These are phyloP conservation scores for Aspergillus cavernicola DNA, from an alignment of 495 filamentous ascomycete species.

Conservation along the genomic window DNA sequence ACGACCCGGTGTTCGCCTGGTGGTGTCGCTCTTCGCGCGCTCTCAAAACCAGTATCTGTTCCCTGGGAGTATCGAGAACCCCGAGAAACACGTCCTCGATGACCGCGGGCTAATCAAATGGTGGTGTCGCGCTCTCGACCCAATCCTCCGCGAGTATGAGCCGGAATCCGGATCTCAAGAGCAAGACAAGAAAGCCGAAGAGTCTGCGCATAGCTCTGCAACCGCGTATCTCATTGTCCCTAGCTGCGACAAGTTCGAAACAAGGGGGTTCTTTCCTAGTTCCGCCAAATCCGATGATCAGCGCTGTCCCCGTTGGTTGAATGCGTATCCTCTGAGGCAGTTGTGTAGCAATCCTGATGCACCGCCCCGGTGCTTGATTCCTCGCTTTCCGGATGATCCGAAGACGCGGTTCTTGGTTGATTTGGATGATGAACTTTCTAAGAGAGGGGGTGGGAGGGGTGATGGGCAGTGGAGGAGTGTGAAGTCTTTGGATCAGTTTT, in stretches of 20 bases:
- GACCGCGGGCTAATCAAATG: conserved; percentile 86
- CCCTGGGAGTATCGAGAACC: conserved; percentile 82
- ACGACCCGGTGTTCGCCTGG: conserved; percentile 63
- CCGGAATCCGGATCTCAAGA: conserved; percentile 38
- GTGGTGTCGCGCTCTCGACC: conserved; percentile 89
- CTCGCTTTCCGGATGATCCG: conserved; percentile 91
- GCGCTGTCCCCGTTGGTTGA: conserved; percentile 46
- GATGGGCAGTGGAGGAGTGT: conserved; percentile 78
- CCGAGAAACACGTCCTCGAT: conserved; percentile 86
- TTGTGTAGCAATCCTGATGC: conserved; percentile 53
- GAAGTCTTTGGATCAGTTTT: conserved; percentile 81
- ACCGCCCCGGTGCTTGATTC: conserved; percentile 82
- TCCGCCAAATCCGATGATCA: conserved; percentile 38
- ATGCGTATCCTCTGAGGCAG: conserved; percentile 61
- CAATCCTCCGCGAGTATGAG: conserved; percentile 53
- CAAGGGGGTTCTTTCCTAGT: conserved; percentile 55
- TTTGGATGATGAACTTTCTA: conserved; percentile 73
- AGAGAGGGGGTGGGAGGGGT: conserved; percentile 26
- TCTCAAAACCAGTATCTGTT: conserved; percentile 94
- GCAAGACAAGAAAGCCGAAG: conserved; percentile 30
- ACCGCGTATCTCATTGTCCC: conserved; percentile 83
- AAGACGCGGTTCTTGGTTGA: conserved; percentile 90
- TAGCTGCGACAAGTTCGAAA: conserved; percentile 75
- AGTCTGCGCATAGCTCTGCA: conserved; percentile 37
- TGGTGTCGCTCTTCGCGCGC: conserved; percentile 89